Evolutionary conservation across 129 eudicot species (phyloP).

Genomic region (Escallonia rubra): DNA sequence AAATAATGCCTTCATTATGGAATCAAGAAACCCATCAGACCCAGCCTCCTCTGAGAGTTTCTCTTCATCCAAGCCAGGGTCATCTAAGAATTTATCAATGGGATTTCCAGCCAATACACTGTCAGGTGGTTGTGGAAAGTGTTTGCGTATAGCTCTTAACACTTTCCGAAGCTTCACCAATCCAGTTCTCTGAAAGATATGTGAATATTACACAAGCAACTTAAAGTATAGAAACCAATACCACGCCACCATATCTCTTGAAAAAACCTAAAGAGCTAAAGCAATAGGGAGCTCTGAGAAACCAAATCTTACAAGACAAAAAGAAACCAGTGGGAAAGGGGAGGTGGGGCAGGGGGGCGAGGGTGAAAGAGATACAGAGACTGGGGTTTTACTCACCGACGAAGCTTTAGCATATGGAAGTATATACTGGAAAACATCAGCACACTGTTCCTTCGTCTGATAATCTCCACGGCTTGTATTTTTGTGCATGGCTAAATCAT

Average conservation of each 20-base stretch:
- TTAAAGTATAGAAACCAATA: background rate
- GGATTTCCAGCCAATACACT: constrained; percentile 63
- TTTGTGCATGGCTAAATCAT: constrained; percentile 70
- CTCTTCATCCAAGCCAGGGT: constrained; percentile 74
- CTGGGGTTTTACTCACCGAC: constrained; percentile 52
- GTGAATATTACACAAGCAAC: background rate
- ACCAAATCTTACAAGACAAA: background rate
- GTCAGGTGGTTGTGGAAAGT: constrained; percentile 92
- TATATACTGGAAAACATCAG: constrained; percentile 92
- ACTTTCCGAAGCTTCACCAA: constrained; percentile 86
- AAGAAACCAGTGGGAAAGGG: background rate
- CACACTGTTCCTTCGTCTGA: constrained; percentile 99
- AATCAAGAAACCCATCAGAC: constrained; percentile 66
- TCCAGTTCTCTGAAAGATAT: constrained; percentile 69
- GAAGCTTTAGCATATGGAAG: constrained; percentile 95
- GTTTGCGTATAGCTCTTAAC: constrained; percentile 91
- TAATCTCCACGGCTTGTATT: constrained; percentile 92
- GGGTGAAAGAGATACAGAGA: background rate
- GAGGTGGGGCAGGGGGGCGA: background rate
- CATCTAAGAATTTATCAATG: constrained; percentile 83
- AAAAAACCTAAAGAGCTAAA: constrained; percentile 3
- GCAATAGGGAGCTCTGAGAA: background rate
- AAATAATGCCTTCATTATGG: constrained; percentile 55
- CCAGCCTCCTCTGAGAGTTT: constrained; percentile 86
- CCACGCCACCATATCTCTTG: background rate